Evolutionary conservation across 805 yeast genomes (phyloP).

Genomic region (Komagataella populi): DNA sequence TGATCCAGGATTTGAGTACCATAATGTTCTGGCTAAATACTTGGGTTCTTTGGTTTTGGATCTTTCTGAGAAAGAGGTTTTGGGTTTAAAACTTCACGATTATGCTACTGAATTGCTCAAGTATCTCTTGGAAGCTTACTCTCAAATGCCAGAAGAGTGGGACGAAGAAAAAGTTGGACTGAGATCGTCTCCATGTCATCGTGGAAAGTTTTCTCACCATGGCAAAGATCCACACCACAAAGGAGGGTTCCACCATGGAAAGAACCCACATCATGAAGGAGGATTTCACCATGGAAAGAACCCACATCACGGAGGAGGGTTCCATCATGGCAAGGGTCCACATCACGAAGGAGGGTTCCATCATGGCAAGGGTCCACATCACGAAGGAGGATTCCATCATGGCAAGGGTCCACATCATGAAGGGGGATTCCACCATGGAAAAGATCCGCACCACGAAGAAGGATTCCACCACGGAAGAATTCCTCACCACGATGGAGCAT

Average conservation of each 20-base stretch:
- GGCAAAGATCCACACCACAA: neutral
- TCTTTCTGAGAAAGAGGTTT: slow-evolving; percentile 32
- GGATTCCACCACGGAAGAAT: neutral
- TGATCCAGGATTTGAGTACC: slow-evolving; percentile 45
- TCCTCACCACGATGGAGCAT: neutral
- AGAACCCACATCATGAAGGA: neutral
- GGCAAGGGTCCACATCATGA: neutral
- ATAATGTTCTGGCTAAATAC: slow-evolving; percentile 39
- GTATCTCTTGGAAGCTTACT: slow-evolving; percentile 23
- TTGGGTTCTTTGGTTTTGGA: slow-evolving; percentile 35
- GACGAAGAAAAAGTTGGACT: slow-evolving; percentile 6
- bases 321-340: neutral
- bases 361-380: neutral
- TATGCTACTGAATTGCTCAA: slow-evolving; percentile 24
- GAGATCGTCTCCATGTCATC: neutral
- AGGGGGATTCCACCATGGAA: neutral
- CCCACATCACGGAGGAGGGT: neutral
- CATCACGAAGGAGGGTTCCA: neutral
- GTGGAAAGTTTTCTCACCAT: neutral
- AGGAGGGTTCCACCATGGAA: neutral
- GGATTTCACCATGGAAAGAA: neutral
- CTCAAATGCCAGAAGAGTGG: slow-evolving; percentile 25
- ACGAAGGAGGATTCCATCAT: neutral
- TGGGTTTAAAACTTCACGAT: slow-evolving; percentile 23
- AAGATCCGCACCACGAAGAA: neutral